Conservation (phyloP, 768 basidiomycete genomes). For the Rubroboletus pulcherrimus region DNA sequence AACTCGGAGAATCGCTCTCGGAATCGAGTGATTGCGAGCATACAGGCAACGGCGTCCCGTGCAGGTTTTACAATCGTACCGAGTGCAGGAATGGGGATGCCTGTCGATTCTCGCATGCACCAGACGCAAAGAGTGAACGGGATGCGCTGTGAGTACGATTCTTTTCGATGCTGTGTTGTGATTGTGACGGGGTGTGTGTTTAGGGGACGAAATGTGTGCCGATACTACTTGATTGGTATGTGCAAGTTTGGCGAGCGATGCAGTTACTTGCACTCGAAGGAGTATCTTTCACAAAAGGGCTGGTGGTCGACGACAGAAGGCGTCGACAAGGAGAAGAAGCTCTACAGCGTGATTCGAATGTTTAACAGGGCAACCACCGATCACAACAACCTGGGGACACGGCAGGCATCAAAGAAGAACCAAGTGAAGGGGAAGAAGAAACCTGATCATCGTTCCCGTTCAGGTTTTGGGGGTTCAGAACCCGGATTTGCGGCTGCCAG, state of each 20-base stretch:
- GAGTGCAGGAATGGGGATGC: slow-evolving; percentile 41
- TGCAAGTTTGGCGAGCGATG: slow-evolving; percentile 43
- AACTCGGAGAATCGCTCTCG: slow-evolving; percentile 40
- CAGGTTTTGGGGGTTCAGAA: not conserved
- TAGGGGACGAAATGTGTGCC: slow-evolving; percentile 54
- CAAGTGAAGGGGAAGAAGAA: slow-evolving; percentile 1
- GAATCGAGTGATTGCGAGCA: slow-evolving; percentile 56
- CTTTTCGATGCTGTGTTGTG: not conserved
- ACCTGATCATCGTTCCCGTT: not conserved
- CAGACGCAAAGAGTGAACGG: slow-evolving; percentile 51
- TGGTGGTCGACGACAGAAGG: slow-evolving; percentile 41
- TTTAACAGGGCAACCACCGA: not conserved
- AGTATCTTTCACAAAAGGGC: slow-evolving; percentile 39
- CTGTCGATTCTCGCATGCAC: slow-evolving; percentile 52
- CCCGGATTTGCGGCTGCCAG: not conserved
- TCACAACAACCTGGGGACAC: not conserved
- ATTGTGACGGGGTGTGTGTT: not conserved
- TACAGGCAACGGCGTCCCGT: slow-evolving; percentile 48
- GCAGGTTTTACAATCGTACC: slow-evolving; percentile 54
- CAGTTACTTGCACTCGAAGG: slow-evolving; percentile 46
- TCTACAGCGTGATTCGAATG: not conserved
- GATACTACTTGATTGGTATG: slow-evolving; percentile 35
- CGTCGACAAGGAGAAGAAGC: not conserved
- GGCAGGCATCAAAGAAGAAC: not conserved
- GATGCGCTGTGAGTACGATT: slow-evolving; percentile 46